These are phyloP conservation scores for Spathaspora sp. DNA, from an alignment of 1,139 yeast species.

Conservation along the genomic window DNA sequence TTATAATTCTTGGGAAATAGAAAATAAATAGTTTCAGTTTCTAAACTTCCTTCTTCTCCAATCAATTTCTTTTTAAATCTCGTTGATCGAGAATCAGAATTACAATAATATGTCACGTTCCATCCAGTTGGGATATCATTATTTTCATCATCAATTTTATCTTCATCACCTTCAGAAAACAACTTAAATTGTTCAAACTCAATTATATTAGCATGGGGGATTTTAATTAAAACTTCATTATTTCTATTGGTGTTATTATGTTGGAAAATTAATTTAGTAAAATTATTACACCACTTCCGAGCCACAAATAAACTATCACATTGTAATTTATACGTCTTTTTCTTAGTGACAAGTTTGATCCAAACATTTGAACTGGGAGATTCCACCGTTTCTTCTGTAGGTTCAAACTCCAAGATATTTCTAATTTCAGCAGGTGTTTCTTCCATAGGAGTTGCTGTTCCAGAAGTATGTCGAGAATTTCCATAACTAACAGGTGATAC, in stretches of 20 bases:
- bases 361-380: constrained; percentile 37
- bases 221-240: constrained; percentile 71
- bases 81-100: constrained; percentile 5
- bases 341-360: constrained; percentile 56
- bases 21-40: constrained; percentile 66
- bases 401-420: constrained; percentile 23
- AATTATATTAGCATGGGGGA: constrained; percentile 69
- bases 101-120: constrained; percentile 20
- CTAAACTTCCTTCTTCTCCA: constrained; percentile 17
- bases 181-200: constrained; percentile 48
- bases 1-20: constrained; percentile 54
- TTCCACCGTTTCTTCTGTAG: constrained; percentile 29
- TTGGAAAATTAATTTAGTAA: constrained; percentile 73
- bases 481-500: constrained; percentile 10
- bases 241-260: constrained; percentile 63
- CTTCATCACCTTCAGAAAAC: constrained; percentile 19
- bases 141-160: constrained; percentile 8
- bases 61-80: constrained; percentile 10
- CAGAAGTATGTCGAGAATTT: constrained; percentile 9
- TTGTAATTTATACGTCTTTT: constrained; percentile 60
- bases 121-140: constrained; percentile 24
- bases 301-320: constrained; percentile 78
- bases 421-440: constrained; percentile 17
- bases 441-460: constrained; percentile 14
- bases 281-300: constrained; percentile 71